Evolutionary conservation across 805 yeast species (phyloP), one percentile per base, ranked within the genome.

Genomic region (Tetrapisispora phaffii): DNA sequence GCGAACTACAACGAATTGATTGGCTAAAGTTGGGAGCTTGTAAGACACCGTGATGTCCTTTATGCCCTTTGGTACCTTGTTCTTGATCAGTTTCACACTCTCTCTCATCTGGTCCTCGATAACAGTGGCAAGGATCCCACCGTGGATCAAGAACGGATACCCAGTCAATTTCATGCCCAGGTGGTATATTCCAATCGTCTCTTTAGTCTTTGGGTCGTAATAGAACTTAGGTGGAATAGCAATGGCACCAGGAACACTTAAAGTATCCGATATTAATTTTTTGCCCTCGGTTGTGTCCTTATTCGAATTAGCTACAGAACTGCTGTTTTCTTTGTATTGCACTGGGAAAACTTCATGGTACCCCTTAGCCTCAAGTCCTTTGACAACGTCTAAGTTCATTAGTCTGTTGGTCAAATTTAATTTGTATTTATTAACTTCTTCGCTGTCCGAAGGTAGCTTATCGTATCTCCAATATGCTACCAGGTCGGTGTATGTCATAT

Each of bases 101-200:
- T 80, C 71, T 51, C 80, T 79, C 66, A 81, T 74, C 7, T 83
- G 73, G 53, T 88, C 95, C 56, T 86, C 93, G 44, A 87, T 66
- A 1, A 88, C 67, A 0, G 94, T 80, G 8, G 89, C 94, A 26
- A 88, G 60, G 24, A 89, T 76, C 0, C 97, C 97, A 3, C 97
- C 97, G 59, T 88, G 97, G 2, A 86, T 74, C 17, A 89, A 65
- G 54, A 85, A 81, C 2, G 96, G 97, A 59, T 82, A 88, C 1
- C 97, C 97, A 36, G 90, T 80, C 19, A 88, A 62, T 49, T 74
- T 75, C 57, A 81, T 77, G 0, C 97, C 96, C 43, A 83, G 71
- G 58, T 86, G 94, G 22, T 85, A 70, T 6, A 87, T 72, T 0
- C 86, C 74, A 1, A 84, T 71, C 0, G 82, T 73, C 52, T 84